A percentile compares a stretch with the other conserved stretches of the same genome.
phyloP scores from a whole-genome alignment of 768 basidiomycete species.

The Leccinum uliginosum region DNA sequence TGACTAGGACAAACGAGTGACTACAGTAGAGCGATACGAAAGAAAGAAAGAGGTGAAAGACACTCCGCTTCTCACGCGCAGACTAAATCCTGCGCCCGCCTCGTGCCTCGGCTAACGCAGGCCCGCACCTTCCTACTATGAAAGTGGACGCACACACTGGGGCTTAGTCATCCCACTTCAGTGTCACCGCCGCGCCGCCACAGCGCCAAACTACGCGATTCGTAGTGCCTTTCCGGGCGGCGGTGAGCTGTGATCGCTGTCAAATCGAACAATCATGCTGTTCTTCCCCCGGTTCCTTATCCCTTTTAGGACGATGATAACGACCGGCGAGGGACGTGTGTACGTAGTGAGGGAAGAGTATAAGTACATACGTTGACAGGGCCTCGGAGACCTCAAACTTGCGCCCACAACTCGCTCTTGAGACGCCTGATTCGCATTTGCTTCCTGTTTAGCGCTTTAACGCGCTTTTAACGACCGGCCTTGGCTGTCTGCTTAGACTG shows the following conservation, averaged over 20 bases:
- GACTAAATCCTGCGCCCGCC: no score
- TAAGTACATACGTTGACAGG: background rate
- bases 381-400: background rate
- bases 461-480: background rate
- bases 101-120: no score
- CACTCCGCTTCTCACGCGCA: no score
- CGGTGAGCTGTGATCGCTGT: background rate
- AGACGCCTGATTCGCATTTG: background rate
- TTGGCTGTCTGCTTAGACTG: background rate
- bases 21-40: no score
- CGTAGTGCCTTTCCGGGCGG: background rate
- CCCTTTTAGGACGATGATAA: background rate
- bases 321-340: background rate
- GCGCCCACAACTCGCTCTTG: background rate
- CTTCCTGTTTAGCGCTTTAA: background rate
- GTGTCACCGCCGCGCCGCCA: background rate
- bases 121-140: no score
- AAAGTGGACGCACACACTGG: background rate
- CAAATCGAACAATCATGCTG: background rate
- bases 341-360: background rate
- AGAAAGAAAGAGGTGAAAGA: no score
- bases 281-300: background rate
- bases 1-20: no score
- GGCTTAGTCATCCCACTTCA: background rate
- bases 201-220: background rate